Conservation (phyloP, 208 protist genomes). For the Herpetomonas muscarum region DNA sequence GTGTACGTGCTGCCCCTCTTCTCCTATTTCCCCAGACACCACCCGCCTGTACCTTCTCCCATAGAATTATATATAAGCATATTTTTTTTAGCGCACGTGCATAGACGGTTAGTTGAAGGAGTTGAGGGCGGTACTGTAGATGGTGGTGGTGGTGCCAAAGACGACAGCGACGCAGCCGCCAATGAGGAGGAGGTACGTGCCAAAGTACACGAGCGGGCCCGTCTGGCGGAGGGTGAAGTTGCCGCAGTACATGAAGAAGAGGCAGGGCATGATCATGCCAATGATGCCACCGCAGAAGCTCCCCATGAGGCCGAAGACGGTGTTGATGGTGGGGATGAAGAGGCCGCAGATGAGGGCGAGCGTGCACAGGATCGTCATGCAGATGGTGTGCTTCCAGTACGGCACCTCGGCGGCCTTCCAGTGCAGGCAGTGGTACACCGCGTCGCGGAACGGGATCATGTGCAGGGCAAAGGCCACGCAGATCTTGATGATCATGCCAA, state of each 20-base stretch:
- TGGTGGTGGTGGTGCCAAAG: constrained; percentile 33
- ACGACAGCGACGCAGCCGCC: constrained; percentile 33
- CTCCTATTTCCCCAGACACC: too few relatives aligned
- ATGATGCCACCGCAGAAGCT: constrained; percentile 52
- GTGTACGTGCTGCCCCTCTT: too few relatives aligned
- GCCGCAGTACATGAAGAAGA: constrained; percentile 66
- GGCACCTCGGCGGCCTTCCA: constrained; percentile 18
- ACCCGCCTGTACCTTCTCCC: too few relatives aligned
- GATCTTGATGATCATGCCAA: constrained; percentile 60
- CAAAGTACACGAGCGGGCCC: constrained; percentile 32
- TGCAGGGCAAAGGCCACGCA: constrained; percentile 52
- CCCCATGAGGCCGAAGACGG: constrained; percentile 43
- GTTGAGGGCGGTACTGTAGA: constrained; percentile 20
- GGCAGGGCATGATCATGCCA: constrained; percentile 48
- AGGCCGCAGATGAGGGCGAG: constrained; percentile 23
- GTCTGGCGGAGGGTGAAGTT: constrained; percentile 26
- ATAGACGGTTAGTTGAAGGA: neutral
- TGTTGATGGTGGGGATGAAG: constrained; percentile 38
- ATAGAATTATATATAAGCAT: constrained; percentile 1
- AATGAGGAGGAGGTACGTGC: constrained; percentile 46
- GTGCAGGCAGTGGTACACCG: constrained; percentile 40
- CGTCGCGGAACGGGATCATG: constrained; percentile 49
- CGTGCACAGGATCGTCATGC: constrained; percentile 19
- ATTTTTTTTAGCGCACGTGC: neutral
- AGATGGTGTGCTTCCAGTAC: constrained; percentile 26